Conservation (phyloP, 805 yeast species). For the Barnettozyma siamensis region DNA sequence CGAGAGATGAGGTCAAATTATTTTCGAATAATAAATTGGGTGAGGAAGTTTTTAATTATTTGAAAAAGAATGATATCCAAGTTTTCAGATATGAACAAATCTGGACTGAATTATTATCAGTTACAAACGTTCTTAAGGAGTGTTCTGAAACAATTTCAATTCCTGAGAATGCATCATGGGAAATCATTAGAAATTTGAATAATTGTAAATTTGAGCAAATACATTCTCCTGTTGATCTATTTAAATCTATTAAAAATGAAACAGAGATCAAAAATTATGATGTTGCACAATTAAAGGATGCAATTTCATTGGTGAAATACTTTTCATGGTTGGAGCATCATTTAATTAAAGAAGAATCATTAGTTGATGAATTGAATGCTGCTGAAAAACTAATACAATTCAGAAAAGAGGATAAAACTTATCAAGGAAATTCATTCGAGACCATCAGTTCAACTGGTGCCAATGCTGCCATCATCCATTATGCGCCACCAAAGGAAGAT, state of each 20-base stretch:
- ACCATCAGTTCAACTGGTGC: slow-evolving; percentile 74
- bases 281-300: slow-evolving; percentile 78
- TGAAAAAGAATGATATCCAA: slow-evolving; percentile 38
- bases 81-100: slow-evolving; percentile 51
- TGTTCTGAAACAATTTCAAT: slow-evolving; percentile 35
- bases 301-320: slow-evolving; percentile 65
- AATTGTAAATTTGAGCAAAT: slow-evolving; percentile 34
- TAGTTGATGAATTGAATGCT: slow-evolving; percentile 61
- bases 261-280: slow-evolving; percentile 68
- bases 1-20: slow-evolving; percentile 38
- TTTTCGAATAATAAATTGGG: slow-evolving; percentile 46
- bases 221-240: slow-evolving; percentile 54
- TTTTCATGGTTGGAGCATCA: slow-evolving; percentile 78
- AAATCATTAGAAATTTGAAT: slow-evolving; percentile 47
- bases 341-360: slow-evolving; percentile 33
- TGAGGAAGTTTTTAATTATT: slow-evolving; percentile 33
- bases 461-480: slow-evolving; percentile 72
- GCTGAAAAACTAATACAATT: slow-evolving; percentile 52
- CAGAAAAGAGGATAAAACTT: slow-evolving; percentile 48
- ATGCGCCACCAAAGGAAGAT: slow-evolving; percentile 57
- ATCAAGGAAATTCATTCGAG: slow-evolving; percentile 66
- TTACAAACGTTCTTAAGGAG: slow-evolving; percentile 19
- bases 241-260: slow-evolving; percentile 72
- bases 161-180: slow-evolving; percentile 64
- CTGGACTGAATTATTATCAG: slow-evolving; percentile 46